These are phyloP conservation scores for Agaricales sp. DNA, from an alignment of 1,284 basidiomycete species.

Conservation along the genomic window DNA sequence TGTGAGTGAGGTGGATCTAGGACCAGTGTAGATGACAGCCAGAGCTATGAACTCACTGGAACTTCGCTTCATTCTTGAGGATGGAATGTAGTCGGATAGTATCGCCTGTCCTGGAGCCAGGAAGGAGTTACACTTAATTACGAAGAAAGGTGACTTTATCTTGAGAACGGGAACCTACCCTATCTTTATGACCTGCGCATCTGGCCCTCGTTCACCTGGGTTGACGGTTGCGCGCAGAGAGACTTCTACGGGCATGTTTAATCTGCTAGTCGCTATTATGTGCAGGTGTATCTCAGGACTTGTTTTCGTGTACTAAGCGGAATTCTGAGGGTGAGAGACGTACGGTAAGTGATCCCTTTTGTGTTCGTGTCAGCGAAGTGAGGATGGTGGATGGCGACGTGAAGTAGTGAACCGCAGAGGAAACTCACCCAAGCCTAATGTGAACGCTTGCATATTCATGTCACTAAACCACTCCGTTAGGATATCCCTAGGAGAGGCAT, in stretches of 20 bases:
- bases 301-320: background rate
- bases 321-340: background rate
- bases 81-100: conserved; percentile 15
- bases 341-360: background rate
- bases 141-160: no score
- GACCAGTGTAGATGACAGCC: background rate
- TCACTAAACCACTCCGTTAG: conserved; percentile 18
- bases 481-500: conserved; percentile 11
- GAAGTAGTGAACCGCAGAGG: background rate
- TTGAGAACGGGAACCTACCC: no score
- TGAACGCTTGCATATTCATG: conserved; percentile 15
- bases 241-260: conserved; percentile 5
- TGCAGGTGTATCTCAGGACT: background rate
- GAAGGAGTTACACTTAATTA: no score
- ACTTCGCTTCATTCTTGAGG: conserved; percentile 16
- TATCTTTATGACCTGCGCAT: conserved; percentile 15
- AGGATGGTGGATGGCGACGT: conserved; percentile 8
- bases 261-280: background rate
- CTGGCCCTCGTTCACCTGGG: conserved; percentile 16
- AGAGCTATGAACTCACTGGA: conserved; percentile 13
- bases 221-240: conserved; percentile 13
- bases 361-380: conserved; percentile 3
- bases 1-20: background rate
- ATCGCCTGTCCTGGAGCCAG: conserved; percentile 13
- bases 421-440: conserved; percentile 15